These are phyloP conservation scores for Pichia insulana DNA, from an alignment of 805 yeast genomes.

Conservation along the genomic window DNA sequence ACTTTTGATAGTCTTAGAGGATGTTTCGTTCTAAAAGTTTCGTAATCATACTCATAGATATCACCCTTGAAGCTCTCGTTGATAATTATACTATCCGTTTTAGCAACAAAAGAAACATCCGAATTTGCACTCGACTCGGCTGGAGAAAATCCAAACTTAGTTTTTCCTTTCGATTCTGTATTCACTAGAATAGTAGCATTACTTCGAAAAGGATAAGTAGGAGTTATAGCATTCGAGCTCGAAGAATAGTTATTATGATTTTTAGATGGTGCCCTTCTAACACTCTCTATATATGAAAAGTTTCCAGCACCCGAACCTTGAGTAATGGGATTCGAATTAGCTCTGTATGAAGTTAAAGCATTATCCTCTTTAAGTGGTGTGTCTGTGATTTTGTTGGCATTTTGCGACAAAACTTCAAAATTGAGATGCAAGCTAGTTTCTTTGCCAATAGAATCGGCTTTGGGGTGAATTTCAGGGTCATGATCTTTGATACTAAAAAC, in stretches of 20 bases:
- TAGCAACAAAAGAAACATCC: conserved; percentile 8
- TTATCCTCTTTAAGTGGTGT: not conserved
- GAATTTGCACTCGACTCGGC: conserved; percentile 5
- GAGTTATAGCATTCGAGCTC: too few relatives aligned
- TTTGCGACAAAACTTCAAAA: too few relatives aligned
- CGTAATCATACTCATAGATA: conserved; percentile 28
- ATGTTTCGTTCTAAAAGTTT: conserved; percentile 27
- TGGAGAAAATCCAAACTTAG: conserved; percentile 2
- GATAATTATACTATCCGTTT: conserved; percentile 20
- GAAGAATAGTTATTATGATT: not conserved
- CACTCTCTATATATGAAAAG: conserved; percentile 5
- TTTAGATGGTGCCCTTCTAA: conserved; percentile 5
- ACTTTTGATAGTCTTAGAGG: conserved; percentile 28
- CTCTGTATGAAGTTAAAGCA: too few relatives aligned
- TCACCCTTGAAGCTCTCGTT: conserved; percentile 19
- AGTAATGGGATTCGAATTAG: not conserved
- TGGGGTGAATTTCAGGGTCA: too few relatives aligned
- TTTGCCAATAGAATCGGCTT: not conserved
- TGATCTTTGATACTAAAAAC: too few relatives aligned
- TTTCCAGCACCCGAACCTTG: conserved; percentile 1
- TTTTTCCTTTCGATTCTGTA: not conserved
- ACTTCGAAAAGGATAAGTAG: not conserved
- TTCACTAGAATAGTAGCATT: not conserved
- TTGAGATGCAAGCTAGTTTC: too few relatives aligned
- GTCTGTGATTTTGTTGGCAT: not conserved